Evolutionary conservation across 2,329 filamentous ascomycete species (phyloP).

Genomic region (Cylindrodendrum hubeiense): DNA sequence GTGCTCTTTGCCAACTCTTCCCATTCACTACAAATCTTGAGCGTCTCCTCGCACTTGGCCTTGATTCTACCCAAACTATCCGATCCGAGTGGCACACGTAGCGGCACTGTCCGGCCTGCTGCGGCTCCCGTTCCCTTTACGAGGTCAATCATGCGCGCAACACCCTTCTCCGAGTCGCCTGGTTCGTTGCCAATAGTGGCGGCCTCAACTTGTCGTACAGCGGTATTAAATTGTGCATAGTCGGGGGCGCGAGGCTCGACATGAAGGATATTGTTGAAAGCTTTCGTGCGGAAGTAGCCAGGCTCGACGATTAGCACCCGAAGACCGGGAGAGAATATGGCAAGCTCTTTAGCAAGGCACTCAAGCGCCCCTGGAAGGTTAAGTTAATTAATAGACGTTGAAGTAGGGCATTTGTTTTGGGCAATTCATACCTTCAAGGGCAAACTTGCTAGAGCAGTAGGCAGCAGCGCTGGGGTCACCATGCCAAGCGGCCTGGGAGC

Average conservation of each 20-base stretch:
- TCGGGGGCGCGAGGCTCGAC: slow-evolving; percentile 38
- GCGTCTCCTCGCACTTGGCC: slow-evolving; percentile 62
- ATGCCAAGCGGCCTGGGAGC: slow-evolving; percentile 51
- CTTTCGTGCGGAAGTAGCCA: slow-evolving; percentile 54
- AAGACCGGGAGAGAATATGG: slow-evolving; percentile 44
- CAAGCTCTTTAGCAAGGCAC: slow-evolving; percentile 42
- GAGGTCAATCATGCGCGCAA: slow-evolving; percentile 65
- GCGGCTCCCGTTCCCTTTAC: slow-evolving; percentile 59
- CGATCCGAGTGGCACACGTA: slow-evolving; percentile 64
- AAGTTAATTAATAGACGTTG: no score
- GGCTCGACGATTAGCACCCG: slow-evolving; percentile 54
- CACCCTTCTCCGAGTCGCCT: slow-evolving; percentile 64
- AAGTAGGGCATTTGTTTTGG: no score
- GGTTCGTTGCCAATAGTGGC: not conserved
- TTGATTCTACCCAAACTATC: slow-evolving; percentile 64
- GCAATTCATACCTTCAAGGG: slow-evolving; percentile 43
- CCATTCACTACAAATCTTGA: slow-evolving; percentile 62
- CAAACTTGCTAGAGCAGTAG: slow-evolving; percentile 50
- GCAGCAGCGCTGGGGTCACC: slow-evolving; percentile 46
- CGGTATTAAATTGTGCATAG: slow-evolving; percentile 49
- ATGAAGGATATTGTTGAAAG: slow-evolving; percentile 52
- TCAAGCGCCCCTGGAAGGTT: slow-evolving; percentile 37
- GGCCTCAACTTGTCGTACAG: slow-evolving; percentile 34
- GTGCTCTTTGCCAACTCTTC: slow-evolving; percentile 62
- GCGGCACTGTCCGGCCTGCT: slow-evolving; percentile 50